Evolutionary conservation across 2,329 filamentous ascomycete species (phyloP).

Genomic region (Neofusicoccum sp.): DNA sequence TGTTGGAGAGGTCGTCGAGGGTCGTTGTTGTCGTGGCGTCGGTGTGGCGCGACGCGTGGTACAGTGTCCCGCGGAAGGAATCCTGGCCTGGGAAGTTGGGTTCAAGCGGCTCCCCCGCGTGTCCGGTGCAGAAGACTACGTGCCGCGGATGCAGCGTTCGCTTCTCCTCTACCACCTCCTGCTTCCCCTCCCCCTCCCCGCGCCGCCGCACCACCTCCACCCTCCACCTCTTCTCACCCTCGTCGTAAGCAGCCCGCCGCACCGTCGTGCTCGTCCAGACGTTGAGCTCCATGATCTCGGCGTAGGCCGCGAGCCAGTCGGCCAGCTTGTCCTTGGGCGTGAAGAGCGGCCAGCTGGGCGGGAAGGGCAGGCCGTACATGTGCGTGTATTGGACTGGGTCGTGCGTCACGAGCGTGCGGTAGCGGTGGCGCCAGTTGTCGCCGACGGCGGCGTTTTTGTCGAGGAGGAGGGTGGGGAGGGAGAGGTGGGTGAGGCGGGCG

Average conservation of each 20-base stretch:
- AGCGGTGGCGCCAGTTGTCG: constrained; percentile 52
- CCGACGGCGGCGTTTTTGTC: constrained; percentile 47
- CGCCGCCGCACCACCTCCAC: constrained; percentile 48
- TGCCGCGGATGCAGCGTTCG: constrained; percentile 62
- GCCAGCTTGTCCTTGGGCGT: constrained; percentile 70
- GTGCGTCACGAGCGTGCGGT: constrained; percentile 61
- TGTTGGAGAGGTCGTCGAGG: constrained; percentile 53
- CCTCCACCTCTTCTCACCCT: constrained; percentile 53
- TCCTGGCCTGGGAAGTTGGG: constrained; percentile 49
- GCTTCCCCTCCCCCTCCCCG: too few species aligned
- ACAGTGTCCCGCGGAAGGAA: constrained; percentile 58
- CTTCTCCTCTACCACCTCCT: too few species aligned
- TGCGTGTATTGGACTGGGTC: constrained; percentile 60
- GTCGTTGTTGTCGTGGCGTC: constrained; percentile 45
- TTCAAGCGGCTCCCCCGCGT: constrained; percentile 63
- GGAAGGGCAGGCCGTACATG: constrained; percentile 62
- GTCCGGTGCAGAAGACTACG: constrained; percentile 66
- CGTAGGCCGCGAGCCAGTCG: constrained; percentile 67
- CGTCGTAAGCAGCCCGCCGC: constrained; percentile 50
- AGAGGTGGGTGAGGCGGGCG: constrained; percentile 42
- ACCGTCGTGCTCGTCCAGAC: constrained; percentile 61
- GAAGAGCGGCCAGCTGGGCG: constrained; percentile 65
- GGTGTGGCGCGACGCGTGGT: constrained; percentile 47
- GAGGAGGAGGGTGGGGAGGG: constrained; percentile 42
- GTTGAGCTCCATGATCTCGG: constrained; percentile 62